Base-by-base conservation (phyloP, 352 stramenopile genomes). In the Pythium aquatile region DNA sequence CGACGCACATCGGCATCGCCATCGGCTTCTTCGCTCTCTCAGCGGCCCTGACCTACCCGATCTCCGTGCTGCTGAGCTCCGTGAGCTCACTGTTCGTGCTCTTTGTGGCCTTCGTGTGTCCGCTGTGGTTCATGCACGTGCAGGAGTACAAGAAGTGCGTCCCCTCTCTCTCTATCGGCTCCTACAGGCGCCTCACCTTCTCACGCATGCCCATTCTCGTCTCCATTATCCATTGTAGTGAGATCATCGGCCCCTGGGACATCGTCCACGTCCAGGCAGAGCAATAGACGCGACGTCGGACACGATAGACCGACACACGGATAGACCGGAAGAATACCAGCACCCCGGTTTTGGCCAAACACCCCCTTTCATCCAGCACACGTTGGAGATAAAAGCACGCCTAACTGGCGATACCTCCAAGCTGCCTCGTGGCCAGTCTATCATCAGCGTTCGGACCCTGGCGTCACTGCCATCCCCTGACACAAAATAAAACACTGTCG, bases 241-340 rank as follows among this genome's bases (percentile, higher is more conserved):
- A 94, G 65, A 96, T 97, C 72, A 75, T 94, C 35, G 91, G 91
- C 0, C 91, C 91, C 2, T 98, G 91, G 91, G 91, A 98, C 62
- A 97, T 97, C 59, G 87, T 88, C 24, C 85, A 95, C 48, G 70
- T 76, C 35, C 67, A 73, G 61, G 48, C 66, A 2, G 66, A 73
- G 39, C 66, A 73, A 42, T 66, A 58, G 46, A 10, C 54, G 51
- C 2, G 6, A 16, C 24, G n/a, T 20, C 20, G 20, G 20, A 24
- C 44, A 29, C 44, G 32, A 28, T 51, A 2, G 44, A 28, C 44
- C 20, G 20, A 24, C 20, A 24, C 20, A 24, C 20, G 20, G 37
- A 42, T 51, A 14, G 17, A 51, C 44, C 44, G 29, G 20, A 24
- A 51, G n/a, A 51, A 51, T 51, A 51, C 24, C n/a, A 26, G 2